Evolutionary conservation across 2,329 filamentous ascomycete species (phyloP).

Genomic region (Beauveria caledonica): DNA sequence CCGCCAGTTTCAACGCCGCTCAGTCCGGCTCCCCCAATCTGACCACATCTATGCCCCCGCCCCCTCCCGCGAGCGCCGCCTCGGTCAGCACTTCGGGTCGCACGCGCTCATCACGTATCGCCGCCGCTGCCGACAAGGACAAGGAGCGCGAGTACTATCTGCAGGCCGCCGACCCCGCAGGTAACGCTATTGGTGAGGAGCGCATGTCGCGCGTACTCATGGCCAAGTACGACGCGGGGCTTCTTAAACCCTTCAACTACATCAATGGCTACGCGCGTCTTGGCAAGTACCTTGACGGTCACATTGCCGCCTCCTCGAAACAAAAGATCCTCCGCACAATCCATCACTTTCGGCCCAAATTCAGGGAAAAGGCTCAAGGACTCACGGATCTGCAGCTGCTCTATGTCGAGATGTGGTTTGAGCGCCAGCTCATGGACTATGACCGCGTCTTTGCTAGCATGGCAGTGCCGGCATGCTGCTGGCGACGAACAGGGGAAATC

Average conservation of each 20-base stretch:
- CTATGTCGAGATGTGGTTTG: slow-evolving; percentile 98
- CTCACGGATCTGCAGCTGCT: slow-evolving; percentile 92
- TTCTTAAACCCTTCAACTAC: slow-evolving; percentile 96
- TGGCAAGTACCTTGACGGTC: slow-evolving; percentile 82
- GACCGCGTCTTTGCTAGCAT: slow-evolving; percentile 98
- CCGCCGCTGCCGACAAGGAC: slow-evolving; percentile 61
- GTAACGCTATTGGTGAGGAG: slow-evolving; percentile 77
- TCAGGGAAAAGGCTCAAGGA: slow-evolving; percentile 86
- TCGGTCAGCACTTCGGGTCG: slow-evolving; percentile 33
- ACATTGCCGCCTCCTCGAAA: slow-evolving; percentile 74
- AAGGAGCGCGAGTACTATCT: slow-evolving; percentile 87
- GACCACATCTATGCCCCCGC: slow-evolving; percentile 36
- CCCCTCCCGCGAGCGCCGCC: slow-evolving; percentile 24
- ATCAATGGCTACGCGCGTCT: slow-evolving; percentile 90
- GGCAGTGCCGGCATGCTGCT: slow-evolving; percentile 96
- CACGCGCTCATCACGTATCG: slow-evolving; percentile 52
- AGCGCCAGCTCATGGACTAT: slow-evolving; percentile 92
- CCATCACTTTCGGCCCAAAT: slow-evolving; percentile 89
- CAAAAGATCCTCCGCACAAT: slow-evolving; percentile 88
- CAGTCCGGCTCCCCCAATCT: slow-evolving; percentile 14
- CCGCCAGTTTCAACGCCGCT: background rate
- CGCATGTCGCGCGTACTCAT: slow-evolving; percentile 90
- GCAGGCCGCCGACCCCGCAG: slow-evolving; percentile 89
- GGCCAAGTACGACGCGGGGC: slow-evolving; percentile 91
- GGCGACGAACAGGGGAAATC: slow-evolving; percentile 93